Conservation (phyloP, 148 eudicot genomes). For the Oxyria digyna region DNA sequence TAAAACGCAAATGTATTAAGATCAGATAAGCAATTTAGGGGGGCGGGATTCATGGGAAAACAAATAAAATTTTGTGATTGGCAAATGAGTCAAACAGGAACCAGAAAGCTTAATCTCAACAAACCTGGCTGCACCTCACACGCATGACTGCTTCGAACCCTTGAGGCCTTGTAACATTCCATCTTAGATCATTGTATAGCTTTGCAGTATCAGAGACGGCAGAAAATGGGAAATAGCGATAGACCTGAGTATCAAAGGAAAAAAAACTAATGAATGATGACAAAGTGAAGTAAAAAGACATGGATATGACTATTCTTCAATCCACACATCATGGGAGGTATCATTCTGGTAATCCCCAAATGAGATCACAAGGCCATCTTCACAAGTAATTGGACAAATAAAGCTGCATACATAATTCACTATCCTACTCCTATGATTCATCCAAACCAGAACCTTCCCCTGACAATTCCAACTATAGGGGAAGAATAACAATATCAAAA, state of each 20-base stretch:
- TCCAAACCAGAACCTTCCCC: not conserved
- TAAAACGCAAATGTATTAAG: not conserved
- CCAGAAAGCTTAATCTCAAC: conserved; percentile 11
- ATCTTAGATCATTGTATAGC: conserved; percentile 93
- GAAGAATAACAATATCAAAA: not conserved
- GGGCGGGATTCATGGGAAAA: not conserved
- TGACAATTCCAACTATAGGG: not conserved
- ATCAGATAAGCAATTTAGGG: conserved; percentile 1
- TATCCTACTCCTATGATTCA: not conserved
- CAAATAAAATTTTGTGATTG: not conserved
- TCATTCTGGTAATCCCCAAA: not conserved
- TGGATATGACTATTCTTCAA: not conserved
- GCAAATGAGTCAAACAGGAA: not conserved
- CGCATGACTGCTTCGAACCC: conserved; percentile 99
- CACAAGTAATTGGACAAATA: not conserved
- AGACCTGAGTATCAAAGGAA: conserved; percentile 44
- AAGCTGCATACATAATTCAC: not conserved
- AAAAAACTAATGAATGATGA: not conserved
- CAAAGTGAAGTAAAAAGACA: not conserved
- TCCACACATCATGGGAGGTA: not conserved
- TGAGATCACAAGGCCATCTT: not conserved
- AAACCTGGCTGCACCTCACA: conserved; percentile 92
- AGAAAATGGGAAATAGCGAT: conserved; percentile 82
- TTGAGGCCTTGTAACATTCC: conserved; percentile 97
- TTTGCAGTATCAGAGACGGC: conserved; percentile 90